Base-by-base conservation (phyloP, 2,329 filamentous ascomycete species). In the Scorias spongiosa region DNA sequence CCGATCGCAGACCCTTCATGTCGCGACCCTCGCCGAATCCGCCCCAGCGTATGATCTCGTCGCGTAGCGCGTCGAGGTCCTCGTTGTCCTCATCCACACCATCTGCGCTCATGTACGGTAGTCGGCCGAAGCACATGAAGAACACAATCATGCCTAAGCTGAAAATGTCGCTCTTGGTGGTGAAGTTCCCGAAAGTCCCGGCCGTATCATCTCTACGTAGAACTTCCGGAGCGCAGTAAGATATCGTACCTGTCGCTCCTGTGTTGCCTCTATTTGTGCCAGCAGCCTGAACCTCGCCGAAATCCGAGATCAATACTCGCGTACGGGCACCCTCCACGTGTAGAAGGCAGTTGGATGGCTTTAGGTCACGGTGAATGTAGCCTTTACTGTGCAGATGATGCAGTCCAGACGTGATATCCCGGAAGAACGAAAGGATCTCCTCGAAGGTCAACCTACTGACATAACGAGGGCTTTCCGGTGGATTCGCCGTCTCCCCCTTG, bases 61-160 rank as follows among this genome's bases (percentile, higher is more conserved):
- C 81, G 37, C 88, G 78, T 28, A 98, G 71, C 51, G 80, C 70
- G 53, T 95, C 87, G 5, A 95, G 71, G 51, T 96, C 87, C 59
- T 98, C 91, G 44, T 86, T 79, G 57, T 96, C 89, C 61, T 96
- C 89, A 47, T 94, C 78, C 17, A 93, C 71, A 2, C 81, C 73
- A 57, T 96, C 89, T 42, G 88, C 85, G 53, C 81, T 84, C 18
- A 66, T 71, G 58, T 96, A 98, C 0, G 91, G 91, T 10, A 98
- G 71, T 40, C 81, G 75, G 1, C 82, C 85, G 59, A 98, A 98
- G 60, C 91, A 98, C 72, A 98, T 82, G 58, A 98, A 98, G 62
- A 96, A 93, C 2, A 98, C 72, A 44, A 96, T 96, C 89, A 98
- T 95, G 41, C 91, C 91, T 0, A 98, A 69, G 1, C 88, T 95